A percentile compares a stretch with the other conserved stretches of the same genome.
Conservation (phyloP, 2,329 filamentous ascomycete species). For the Phyllosticta citribraziliensis region DNA sequence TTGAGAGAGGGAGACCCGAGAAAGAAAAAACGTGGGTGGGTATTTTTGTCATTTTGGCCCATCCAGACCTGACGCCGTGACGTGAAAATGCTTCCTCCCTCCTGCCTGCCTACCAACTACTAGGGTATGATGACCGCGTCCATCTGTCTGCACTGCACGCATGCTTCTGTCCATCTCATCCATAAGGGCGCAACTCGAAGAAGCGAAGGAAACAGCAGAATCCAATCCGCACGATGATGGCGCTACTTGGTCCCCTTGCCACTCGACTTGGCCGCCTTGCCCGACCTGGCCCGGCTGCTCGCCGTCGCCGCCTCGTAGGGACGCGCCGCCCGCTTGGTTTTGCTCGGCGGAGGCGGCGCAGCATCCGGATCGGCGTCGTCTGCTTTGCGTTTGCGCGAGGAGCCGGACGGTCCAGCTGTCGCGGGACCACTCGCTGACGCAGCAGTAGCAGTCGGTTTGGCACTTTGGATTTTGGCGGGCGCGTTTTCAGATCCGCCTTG, state of each 20-base stretch:
- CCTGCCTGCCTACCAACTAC: background rate
- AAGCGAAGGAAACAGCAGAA: background rate
- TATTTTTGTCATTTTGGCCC: background rate
- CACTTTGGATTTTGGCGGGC: slow-evolving; percentile 2
- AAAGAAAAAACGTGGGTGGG: too few species aligned
- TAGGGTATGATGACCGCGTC: background rate
- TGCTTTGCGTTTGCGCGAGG: slow-evolving; percentile 24
- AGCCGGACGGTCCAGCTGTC: slow-evolving; percentile 3
- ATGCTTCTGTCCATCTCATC: too few species aligned
- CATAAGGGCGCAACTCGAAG: too few species aligned
- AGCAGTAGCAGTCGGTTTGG: background rate
- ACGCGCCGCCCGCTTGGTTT: slow-evolving; percentile 22
- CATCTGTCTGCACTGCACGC: background rate
- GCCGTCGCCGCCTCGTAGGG: slow-evolving; percentile 28
- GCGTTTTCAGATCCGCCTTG: background rate
- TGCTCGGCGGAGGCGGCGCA: slow-evolving; percentile 13
- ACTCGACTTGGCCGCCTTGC: slow-evolving; percentile 1
- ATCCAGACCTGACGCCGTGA: background rate
- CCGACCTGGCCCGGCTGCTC: slow-evolving; percentile 21
- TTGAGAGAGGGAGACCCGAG: too few species aligned
- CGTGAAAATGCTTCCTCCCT: background rate
- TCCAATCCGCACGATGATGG: background rate
- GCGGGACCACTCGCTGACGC: background rate
- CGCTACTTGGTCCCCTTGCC: background rate
- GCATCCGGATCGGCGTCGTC: slow-evolving; percentile 15